These are phyloP conservation scores for Talaromyces piceae DNA, from an alignment of 2,329 filamentous ascomycete species.

Conservation along the genomic window DNA sequence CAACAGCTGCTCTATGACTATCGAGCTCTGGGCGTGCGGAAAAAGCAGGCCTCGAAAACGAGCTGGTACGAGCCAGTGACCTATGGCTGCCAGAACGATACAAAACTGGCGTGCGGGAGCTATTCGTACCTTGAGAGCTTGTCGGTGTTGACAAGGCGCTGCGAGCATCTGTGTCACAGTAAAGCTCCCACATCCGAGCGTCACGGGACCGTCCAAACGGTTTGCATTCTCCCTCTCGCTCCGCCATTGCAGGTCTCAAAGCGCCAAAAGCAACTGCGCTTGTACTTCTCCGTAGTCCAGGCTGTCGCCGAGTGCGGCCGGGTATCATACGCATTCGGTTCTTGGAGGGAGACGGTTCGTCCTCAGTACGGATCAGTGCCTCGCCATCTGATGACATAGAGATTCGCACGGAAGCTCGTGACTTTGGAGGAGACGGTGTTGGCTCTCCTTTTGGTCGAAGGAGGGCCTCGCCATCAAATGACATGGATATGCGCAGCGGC, in stretches of 20 bases:
- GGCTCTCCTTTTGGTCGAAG: conserved; percentile 31
- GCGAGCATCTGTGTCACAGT: conserved; percentile 71
- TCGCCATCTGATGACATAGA: conserved; percentile 83
- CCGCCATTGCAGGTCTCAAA: conserved; percentile 41
- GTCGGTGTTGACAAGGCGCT: conserved; percentile 75
- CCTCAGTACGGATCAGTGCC: conserved; percentile 69
- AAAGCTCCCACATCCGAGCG: conserved; percentile 84
- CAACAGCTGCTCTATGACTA: conserved; percentile 46
- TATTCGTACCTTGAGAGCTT: conserved; percentile 60
- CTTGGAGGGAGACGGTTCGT: conserved; percentile 61
- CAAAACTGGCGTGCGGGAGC: conserved; percentile 69
- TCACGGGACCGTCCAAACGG: conserved; percentile 72
- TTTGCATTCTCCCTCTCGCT: conserved; percentile 34
- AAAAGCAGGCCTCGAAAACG: conserved; percentile 49
- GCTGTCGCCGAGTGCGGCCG: conserved; percentile 41
- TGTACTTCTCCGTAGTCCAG: conserved; percentile 60
- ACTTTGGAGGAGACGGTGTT: conserved; percentile 34
- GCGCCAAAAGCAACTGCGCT: conserved; percentile 58
- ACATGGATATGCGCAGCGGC: conserved; percentile 34
- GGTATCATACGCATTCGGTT: conserved; percentile 43
- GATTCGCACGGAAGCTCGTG: conserved; percentile 56
- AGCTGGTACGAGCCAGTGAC: conserved; percentile 37
- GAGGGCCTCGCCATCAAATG: conserved; percentile 34
- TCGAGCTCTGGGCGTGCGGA: conserved; percentile 36
- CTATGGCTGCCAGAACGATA: conserved; percentile 52